Conservation (phyloP, 768 basidiomycete species). For the Psilocybe tampanensis region DNA sequence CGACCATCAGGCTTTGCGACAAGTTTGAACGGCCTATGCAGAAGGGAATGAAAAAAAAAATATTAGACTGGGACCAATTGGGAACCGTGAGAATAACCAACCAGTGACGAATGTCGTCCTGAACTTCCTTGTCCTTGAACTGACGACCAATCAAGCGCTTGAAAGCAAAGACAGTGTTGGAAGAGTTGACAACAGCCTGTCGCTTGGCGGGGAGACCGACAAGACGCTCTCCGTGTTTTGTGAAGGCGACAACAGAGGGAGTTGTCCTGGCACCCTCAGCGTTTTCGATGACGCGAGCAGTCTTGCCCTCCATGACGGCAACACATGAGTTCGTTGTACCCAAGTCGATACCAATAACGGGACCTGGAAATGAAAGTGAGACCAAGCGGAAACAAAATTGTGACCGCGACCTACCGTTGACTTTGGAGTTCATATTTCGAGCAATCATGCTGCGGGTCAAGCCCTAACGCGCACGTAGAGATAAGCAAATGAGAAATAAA, state of each 20-base stretch:
- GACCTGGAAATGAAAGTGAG: constrained; percentile 45
- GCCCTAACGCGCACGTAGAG: constrained; percentile 40
- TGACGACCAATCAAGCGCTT: constrained; percentile 95
- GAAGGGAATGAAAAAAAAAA: not conserved
- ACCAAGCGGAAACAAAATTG: not conserved
- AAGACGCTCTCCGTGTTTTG: constrained; percentile 96
- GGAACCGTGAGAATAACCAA: constrained; percentile 31
- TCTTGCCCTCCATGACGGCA: constrained; percentile 94
- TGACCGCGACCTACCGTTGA: constrained; percentile 61
- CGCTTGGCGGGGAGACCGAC: constrained; percentile 97
- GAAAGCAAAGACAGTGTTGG: constrained; percentile 93
- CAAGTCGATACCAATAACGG: constrained; percentile 96
- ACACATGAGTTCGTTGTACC: constrained; percentile 94
- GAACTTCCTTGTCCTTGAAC: constrained; percentile 91
- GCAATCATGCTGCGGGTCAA: constrained; percentile 75
- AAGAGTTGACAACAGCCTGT: constrained; percentile 93
- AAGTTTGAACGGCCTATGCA: constrained; percentile 77
- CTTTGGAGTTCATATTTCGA: constrained; percentile 95
- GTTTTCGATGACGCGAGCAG: constrained; percentile 95
- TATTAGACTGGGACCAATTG: not conserved
- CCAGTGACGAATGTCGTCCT: constrained; percentile 89
- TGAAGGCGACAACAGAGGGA: constrained; percentile 98
- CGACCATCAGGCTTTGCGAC: constrained; percentile 71
- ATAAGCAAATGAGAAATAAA: not conserved
- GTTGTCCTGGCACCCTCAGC: constrained; percentile 97